These are phyloP conservation scores for Ganoderma resinaceum DNA, from an alignment of 1,284 basidiomycete species.

Conservation along the genomic window DNA sequence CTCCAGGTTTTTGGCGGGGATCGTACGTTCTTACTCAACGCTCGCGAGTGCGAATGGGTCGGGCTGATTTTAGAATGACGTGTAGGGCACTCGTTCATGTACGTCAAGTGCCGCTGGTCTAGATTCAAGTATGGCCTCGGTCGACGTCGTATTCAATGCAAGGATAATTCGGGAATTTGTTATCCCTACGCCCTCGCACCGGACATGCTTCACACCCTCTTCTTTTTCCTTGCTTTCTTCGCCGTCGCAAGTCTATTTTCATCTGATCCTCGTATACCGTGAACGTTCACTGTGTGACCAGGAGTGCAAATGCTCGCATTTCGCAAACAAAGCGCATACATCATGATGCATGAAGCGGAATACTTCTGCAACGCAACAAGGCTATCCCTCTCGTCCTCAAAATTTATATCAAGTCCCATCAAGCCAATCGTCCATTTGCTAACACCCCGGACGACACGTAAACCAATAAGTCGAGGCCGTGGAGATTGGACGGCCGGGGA, in stretches of 20 bases:
- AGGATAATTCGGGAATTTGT: background rate
- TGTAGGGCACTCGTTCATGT: background rate
- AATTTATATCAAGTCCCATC: background rate
- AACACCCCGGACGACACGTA: background rate
- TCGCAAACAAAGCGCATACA: background rate
- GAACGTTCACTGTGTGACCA: background rate
- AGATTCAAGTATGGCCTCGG: background rate
- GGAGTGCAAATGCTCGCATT: background rate
- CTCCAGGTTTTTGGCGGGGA: background rate
- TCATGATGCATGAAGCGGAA: no score
- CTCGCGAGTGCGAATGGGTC: background rate
- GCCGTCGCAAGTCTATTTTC: background rate
- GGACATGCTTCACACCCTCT: background rate
- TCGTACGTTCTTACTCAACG: conserved; percentile 10
- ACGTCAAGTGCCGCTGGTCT: background rate
- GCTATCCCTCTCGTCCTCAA: background rate
- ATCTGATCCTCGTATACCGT: background rate
- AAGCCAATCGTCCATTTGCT: background rate
- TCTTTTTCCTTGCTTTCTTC: background rate
- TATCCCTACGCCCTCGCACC: background rate
- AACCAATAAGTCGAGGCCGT: conserved; percentile 1
- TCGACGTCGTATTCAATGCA: background rate
- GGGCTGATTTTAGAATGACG: background rate
- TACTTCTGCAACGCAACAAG: background rate
- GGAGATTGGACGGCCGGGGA: background rate